These are phyloP conservation scores for Claviceps citrina DNA, from an alignment of 2,329 filamentous ascomycete species.

Conservation along the genomic window DNA sequence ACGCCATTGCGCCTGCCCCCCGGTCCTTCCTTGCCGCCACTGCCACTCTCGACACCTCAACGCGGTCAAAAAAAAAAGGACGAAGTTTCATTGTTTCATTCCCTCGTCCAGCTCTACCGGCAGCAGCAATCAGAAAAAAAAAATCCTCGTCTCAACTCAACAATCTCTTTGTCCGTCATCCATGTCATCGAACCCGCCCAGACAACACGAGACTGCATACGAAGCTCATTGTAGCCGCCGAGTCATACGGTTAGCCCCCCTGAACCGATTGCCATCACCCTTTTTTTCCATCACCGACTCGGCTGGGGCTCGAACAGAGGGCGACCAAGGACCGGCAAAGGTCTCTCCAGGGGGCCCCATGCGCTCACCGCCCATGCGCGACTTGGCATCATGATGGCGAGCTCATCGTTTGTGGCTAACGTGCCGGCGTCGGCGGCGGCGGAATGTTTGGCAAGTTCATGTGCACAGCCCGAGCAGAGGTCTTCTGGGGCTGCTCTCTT, in stretches of 20 bases:
- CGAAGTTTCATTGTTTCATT: no score
- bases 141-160: no score
- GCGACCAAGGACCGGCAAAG: constrained; percentile 1
- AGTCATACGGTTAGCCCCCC: neutral
- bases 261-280: no score
- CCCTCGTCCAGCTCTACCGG: neutral
- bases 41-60: no score
- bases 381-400: constrained; percentile 19
- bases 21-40: no score
- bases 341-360: constrained; percentile 6
- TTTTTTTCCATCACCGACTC: neutral
- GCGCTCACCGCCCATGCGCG: constrained; percentile 12
- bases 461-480: neutral
- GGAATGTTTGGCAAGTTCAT: constrained; percentile 8
- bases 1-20: neutral
- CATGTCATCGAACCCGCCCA: neutral
- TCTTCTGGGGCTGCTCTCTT: neutral
- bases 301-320: constrained; percentile 1
- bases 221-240: neutral
- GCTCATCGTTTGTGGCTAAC: constrained; percentile 16
- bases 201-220: neutral
- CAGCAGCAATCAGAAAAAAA: no score
- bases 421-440: constrained; percentile 11
- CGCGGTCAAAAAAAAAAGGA: no score
- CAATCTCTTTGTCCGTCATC: no score